Conservation (phyloP, 2,329 filamentous ascomycete species). For the Trichoderma breve region DNA sequence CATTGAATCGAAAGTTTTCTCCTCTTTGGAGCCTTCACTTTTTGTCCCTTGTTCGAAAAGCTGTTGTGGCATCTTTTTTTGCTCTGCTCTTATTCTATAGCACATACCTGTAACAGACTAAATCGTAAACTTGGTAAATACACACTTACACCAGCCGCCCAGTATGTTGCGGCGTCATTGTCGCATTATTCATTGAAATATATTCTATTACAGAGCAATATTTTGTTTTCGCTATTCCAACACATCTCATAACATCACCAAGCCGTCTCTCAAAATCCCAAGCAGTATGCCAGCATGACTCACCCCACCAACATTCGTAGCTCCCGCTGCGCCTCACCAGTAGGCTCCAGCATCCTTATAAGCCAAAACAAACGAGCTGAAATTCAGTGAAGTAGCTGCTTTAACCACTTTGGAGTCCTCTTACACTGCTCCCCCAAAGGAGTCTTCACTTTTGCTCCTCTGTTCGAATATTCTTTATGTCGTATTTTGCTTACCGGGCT, state of each 20-base stretch:
- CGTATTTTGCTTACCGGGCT: neutral
- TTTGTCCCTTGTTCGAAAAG: neutral
- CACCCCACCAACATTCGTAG: neutral
- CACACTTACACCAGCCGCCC: neutral
- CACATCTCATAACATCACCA: neutral
- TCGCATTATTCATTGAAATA: neutral
- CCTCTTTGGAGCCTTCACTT: neutral
- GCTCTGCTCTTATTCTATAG: neutral
- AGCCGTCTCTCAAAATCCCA: neutral
- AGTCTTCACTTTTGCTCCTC: slow-evolving; percentile 10
- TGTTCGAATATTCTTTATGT: neutral
- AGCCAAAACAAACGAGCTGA: neutral
- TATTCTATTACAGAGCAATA: neutral
- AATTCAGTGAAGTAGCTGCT: slow-evolving; percentile 14
- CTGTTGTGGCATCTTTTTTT: neutral
- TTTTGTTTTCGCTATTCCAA: neutral
- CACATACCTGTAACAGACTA: neutral
- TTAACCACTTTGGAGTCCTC: neutral
- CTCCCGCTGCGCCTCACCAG: neutral
- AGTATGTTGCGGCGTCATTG: neutral
- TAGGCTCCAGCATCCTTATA: neutral
- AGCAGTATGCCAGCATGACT: neutral
- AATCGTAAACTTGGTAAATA: neutral
- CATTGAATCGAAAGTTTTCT: neutral
- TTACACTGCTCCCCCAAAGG: neutral